Percentiles rank a stretch among this genome's conserved stretches.
Evolutionary conservation across 192 early-diverging fungal species (phyloP).

Genomic region (Coemansia sp.): DNA sequence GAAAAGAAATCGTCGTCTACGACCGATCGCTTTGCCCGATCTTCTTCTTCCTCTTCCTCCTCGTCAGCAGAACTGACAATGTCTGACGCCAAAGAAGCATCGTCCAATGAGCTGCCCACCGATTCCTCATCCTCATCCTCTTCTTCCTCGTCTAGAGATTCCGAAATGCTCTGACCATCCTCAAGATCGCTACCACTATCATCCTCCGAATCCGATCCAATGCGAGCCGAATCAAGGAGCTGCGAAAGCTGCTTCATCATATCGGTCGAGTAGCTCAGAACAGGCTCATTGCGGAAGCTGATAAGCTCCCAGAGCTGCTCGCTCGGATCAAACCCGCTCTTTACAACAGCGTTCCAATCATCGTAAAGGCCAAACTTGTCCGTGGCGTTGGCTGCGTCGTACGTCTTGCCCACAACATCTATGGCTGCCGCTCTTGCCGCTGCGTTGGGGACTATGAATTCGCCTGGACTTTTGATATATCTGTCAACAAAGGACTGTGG

Average conservation of each 20-base stretch:
- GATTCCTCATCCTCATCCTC: constrained; percentile 42
- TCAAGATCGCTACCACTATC: constrained; percentile 18
- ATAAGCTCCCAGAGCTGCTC: constrained; percentile 96
- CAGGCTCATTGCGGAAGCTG: constrained; percentile 78
- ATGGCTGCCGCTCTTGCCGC: constrained; percentile 37
- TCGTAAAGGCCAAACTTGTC: constrained; percentile 54
- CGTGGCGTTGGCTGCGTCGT: constrained; percentile 41
- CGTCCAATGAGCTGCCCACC: constrained; percentile 17
- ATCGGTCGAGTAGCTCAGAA: constrained; percentile 64
- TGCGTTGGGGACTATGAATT: constrained; percentile 39
- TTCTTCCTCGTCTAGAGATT: constrained; percentile 13
- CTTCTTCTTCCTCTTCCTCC: constrained; percentile 19
- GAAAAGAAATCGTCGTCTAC: constrained; percentile 95
- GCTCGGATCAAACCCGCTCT: constrained; percentile 50
- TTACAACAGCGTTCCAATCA: constrained; percentile 31
- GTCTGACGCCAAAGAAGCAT: constrained; percentile 46
- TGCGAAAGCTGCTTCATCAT: constrained; percentile 50
- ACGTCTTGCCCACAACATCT: constrained; percentile 43
- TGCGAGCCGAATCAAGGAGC: constrained; percentile 50
- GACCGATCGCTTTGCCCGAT: constrained; percentile 53
- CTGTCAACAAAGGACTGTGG: constrained; percentile 42
- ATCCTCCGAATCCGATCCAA: constrained; percentile 47
- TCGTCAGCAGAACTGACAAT: constrained; percentile 41
- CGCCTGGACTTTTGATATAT: constrained; percentile 32
- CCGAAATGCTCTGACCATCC: constrained; percentile 19